Base-by-base conservation (phyloP, 805 yeast species). In the Yamadazyma paraphyllophila region DNA sequence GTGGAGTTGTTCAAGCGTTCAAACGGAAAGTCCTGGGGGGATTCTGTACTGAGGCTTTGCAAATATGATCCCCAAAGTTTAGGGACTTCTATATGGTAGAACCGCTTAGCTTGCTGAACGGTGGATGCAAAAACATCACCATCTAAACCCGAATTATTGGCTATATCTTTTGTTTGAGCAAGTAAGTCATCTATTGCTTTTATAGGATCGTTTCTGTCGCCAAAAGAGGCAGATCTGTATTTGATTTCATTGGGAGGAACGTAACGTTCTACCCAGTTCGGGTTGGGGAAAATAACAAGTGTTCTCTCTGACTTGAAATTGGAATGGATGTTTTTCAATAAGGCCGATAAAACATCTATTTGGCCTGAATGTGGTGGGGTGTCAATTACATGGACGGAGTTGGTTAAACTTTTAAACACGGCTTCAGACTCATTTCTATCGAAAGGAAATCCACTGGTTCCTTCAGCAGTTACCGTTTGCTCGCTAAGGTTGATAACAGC, bases 231-330 rank as follows among this genome's bases (percentile, higher is more conserved):
- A 24, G 26, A 29, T 6, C 9, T n/a, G 4, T 12, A 16, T 6
- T 12, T 29, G 17, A 43, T 24, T 6, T 24, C 26, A 10, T 2
- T 26, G 6, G 46, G 46, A 13, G 41, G 41, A 5, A 7, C 12
- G 16, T 25, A 43, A 7, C 17, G 24, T 5, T 37, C 12, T 3
- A 36, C 27, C 35, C 45, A 49, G 27, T 36, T 34, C 9, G 26
- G 24, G 33, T 40, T 44, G 1, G 50, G 50, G 8, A 50, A 48
- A 1, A 46, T 25, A 5, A 50, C 39, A 29, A 47, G 16, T 3
- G 44, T 42, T 14, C 36, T 16, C 36, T 49, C 43, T 15, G 25
- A 12, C 11, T 34, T 44, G 15, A 25, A 32, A 33, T 46, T 39
- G 20, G 3, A 11, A 8, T 39, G 14, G 7, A 44, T 20, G 35